Evolutionary conservation across 176 grass and related monocot genomes (phyloP), one percentile per base, ranked within the genome.

Genomic region (Juncus inflexus): DNA sequence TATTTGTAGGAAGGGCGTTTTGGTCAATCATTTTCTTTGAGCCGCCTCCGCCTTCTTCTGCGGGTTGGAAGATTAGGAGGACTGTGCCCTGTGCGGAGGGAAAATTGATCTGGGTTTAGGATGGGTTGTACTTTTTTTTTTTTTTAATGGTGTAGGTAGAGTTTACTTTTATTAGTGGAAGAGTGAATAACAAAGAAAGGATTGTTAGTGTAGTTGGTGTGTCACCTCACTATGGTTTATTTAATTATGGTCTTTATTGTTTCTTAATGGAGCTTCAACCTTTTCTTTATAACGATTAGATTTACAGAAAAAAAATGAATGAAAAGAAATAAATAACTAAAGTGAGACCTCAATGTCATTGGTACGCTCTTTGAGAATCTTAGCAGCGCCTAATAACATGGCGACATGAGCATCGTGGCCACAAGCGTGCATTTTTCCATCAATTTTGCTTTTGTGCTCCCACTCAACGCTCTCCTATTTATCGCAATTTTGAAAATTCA

Each of bases 381-480:
- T 96, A n/a, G 87, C 91, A 76, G 91, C 89, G 64, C 91, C 91
- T 69, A 96, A 83, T 2, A 90, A 64, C 84, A 96, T 96, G 64
- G 91, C 74, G 58, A 81, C 65, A 76, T 96, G 87, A 45, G 84
- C 81, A 87, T 96, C 91, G 43, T 96, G 91, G 15, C 91, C 91
- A 70, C 91, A 96, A 65, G 84, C 91, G 84, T 96, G 91, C 91
- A 96, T 96, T 62, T 96, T 96, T 60, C 91, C 91, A 39, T 78
- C 81, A 11, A 88, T 84, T 90, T 96, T 96, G 70, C 87, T 96
- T 76, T 90, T 90, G 80, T 96, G 91, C 45, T 85, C 87, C 91
- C 91, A 96, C 74, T 96, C 91, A 35, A 96, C 91, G 28, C 68
- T 80, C 80, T 96, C 91, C 91, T 96, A 57, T 66, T 66, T 77